Percentiles rank a stretch among this genome's conserved stretches.
Conservation (phyloP, 2,329 filamentous ascomycete genomes). For the Trichophyton verrucosum region DNA sequence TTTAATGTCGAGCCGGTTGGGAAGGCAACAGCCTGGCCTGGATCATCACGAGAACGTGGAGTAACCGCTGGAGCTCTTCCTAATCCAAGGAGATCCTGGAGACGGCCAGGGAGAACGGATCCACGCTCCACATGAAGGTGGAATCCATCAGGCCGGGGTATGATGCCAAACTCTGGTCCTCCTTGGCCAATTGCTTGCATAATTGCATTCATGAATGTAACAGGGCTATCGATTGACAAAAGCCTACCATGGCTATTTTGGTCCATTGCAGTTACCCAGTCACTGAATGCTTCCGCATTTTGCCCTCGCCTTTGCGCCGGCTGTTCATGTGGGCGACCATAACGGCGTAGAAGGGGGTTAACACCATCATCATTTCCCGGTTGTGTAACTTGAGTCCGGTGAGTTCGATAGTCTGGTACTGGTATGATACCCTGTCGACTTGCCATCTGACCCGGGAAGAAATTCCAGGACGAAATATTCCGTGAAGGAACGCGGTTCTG, state of each 20-base stretch:
- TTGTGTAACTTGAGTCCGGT: slow-evolving; percentile 35
- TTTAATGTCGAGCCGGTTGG: slow-evolving; percentile 55
- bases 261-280: slow-evolving; percentile 43
- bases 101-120: slow-evolving; percentile 38
- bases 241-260: slow-evolving; percentile 33
- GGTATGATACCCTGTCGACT: slow-evolving; percentile 36
- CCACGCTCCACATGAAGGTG: slow-evolving; percentile 44
- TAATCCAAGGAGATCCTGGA: slow-evolving; percentile 38
- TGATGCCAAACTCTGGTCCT: slow-evolving; percentile 31
- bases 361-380: slow-evolving; percentile 62
- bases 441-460: slow-evolving; percentile 46
- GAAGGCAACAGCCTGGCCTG: slow-evolving; percentile 64
- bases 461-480: slow-evolving; percentile 50
- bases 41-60: slow-evolving; percentile 35
- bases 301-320: slow-evolving; percentile 26
- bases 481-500: slow-evolving; percentile 45
- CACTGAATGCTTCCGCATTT: slow-evolving; percentile 34
- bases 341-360: slow-evolving; percentile 72
- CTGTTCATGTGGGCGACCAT: slow-evolving; percentile 24
- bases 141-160: slow-evolving; percentile 39
- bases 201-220: slow-evolving; percentile 46
- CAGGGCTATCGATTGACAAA: slow-evolving; percentile 38
- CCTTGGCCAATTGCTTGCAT: slow-evolving; percentile 42
- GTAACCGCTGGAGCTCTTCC: slow-evolving; percentile 16
- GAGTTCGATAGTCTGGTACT: slow-evolving; percentile 34